phyloP scores from a whole-genome alignment of 2,329 filamentous ascomycete species.

The Triangularia verruculosa region DNA sequence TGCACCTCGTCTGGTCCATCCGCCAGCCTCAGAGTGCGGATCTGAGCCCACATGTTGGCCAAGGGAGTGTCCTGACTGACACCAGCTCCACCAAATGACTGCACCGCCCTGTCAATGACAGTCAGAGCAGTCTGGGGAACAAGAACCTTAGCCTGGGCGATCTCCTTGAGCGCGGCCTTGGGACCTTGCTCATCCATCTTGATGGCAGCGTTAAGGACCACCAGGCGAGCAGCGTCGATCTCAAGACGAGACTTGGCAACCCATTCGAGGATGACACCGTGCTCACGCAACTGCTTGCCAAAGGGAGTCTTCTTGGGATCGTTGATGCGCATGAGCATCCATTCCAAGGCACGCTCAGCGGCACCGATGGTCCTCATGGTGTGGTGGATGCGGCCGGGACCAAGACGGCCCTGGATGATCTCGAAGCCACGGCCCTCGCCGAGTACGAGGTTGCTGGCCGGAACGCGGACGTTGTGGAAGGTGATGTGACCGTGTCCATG shows the following conservation, averaged over 20 bases:
- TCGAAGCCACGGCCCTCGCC: conserved; percentile 95
- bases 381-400: conserved; percentile 95
- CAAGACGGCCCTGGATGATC: conserved; percentile 95
- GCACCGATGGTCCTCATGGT: conserved; percentile 93
- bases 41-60: conserved; percentile 75
- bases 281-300: conserved; percentile 78
- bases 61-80: conserved; percentile 93
- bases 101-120: conserved; percentile 91
- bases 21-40: conserved; percentile 78
- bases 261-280: conserved; percentile 94
- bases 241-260: conserved; percentile 89
- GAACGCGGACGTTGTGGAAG: conserved; percentile 88
- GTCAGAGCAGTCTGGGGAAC: conserved; percentile 77
- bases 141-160: conserved; percentile 91
- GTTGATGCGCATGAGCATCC: conserved; percentile 92
- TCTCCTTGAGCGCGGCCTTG: conserved; percentile 87
- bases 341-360: conserved; percentile 88
- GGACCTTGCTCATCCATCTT: conserved; percentile 88
- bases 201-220: conserved; percentile 91
- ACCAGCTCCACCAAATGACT: conserved; percentile 87
- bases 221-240: conserved; percentile 84
- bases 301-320: conserved; percentile 89
- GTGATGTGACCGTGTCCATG: conserved; percentile 93
- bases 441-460: conserved; percentile 78
- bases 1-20: conserved; percentile 98